These are phyloP conservation scores for Hypocreales sp. DNA, from an alignment of 2,329 filamentous ascomycete species.

Conservation along the genomic window DNA sequence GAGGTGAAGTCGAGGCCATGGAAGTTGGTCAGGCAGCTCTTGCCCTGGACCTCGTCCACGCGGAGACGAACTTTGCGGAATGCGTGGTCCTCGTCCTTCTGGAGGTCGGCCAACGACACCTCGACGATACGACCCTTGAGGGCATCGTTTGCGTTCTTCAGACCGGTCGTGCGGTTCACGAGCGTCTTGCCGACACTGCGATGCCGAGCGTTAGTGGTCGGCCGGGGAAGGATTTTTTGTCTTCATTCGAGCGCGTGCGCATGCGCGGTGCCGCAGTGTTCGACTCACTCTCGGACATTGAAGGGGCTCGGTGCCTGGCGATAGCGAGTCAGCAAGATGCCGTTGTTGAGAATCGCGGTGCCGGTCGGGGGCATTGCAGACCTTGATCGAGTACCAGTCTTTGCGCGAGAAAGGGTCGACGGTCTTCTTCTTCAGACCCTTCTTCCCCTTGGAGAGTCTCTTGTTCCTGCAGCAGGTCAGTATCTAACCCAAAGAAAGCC, in stretches of 20 bases:
- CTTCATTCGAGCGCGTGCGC: no score
- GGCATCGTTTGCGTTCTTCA: constrained; percentile 99
- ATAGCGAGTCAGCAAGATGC: constrained; percentile 4
- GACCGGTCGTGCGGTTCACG: constrained; percentile 97
- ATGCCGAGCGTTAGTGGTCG: constrained; percentile 8
- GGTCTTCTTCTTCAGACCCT: constrained; percentile 99
- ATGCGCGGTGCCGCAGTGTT: not conserved
- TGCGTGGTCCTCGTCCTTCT: constrained; percentile 99
- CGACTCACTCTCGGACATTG: constrained; percentile 83
- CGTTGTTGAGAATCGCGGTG: not conserved
- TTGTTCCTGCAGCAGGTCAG: constrained; percentile 60
- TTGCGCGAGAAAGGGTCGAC: constrained; percentile 95
- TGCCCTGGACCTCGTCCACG: constrained; percentile 97
- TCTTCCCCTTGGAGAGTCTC: constrained; percentile 99
- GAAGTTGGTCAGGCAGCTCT: constrained; percentile 99
- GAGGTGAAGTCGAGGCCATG: constrained; percentile 99
- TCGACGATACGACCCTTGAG: constrained; percentile 98
- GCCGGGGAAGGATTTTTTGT: not conserved
- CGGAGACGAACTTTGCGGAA: constrained; percentile 99
- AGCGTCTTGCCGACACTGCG: constrained; percentile 96
- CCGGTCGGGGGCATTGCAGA: constrained; percentile 20
- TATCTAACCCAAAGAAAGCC: constrained; percentile 3
- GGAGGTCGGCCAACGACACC: constrained; percentile 95
- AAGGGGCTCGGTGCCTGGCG: constrained; percentile 81
- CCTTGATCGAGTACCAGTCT: constrained; percentile 98